Percentiles rank a stretch among this genome's conserved stretches.
Evolutionary conservation across 495 filamentous ascomycete genomes (phyloP).

Genomic region (Neurospora pannonica): DNA sequence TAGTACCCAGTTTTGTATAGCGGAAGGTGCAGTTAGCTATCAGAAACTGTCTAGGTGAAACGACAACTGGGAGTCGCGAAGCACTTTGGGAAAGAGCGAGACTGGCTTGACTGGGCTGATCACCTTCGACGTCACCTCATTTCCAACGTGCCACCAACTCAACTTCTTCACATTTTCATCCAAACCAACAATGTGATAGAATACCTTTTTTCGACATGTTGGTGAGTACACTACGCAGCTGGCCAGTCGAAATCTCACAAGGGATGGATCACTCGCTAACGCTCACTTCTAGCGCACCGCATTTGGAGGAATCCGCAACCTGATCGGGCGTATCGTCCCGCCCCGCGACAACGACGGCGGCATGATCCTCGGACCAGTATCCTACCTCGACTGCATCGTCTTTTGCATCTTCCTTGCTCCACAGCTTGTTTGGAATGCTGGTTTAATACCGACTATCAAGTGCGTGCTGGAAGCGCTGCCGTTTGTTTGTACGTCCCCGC

Average conservation of each 20-base stretch:
- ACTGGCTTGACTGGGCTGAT: neutral
- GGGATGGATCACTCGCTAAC: neutral
- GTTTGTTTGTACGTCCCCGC: constrained; percentile 49
- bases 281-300: neutral
- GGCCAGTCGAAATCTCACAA: neutral
- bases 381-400: constrained; percentile 60
- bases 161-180: neutral
- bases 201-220: neutral
- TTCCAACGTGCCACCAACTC: neutral
- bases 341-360: neutral
- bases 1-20: too few relatives aligned
- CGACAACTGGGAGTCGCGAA: neutral
- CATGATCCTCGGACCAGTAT: constrained; percentile 54
- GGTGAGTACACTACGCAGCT: neutral
- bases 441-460: constrained; percentile 41
- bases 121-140: neutral
- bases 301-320: neutral
- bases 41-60: neutral
- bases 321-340: neutral
- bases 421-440: constrained; percentile 53
- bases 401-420: constrained; percentile 58
- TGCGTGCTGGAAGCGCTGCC: constrained; percentile 55
- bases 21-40: neutral
- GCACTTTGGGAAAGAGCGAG: neutral
- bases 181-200: neutral